Percentiles rank a stretch among this genome's conserved stretches.
Evolutionary conservation across 2,329 filamentous ascomycete genomes (phyloP).

Genomic region (Fusarium illudens): DNA sequence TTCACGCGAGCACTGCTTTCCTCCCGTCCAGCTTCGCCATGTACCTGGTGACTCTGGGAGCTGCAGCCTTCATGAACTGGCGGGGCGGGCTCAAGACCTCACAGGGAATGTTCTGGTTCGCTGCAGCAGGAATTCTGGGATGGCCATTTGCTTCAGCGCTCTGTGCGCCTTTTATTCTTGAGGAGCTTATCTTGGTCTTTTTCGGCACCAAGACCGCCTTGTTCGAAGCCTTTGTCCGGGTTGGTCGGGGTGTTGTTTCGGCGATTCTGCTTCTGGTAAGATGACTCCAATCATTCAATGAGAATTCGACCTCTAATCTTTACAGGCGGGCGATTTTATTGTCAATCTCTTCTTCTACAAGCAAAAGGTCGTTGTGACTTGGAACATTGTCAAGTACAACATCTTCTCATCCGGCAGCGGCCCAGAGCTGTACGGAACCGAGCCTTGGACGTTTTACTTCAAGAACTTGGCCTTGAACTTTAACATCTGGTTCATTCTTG

Average conservation of each 20-base stretch:
- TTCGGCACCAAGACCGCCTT: slow-evolving; percentile 67
- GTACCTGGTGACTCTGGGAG: slow-evolving; percentile 88
- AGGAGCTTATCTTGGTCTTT: slow-evolving; percentile 71
- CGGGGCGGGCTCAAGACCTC: slow-evolving; percentile 80
- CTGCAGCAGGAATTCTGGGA: slow-evolving; percentile 82
- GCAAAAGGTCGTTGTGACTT: slow-evolving; percentile 77
- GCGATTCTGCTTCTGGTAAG: slow-evolving; percentile 75
- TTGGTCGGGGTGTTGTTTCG: slow-evolving; percentile 72
- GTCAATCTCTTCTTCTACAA: slow-evolving; percentile 89
- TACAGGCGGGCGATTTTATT: slow-evolving; percentile 70
- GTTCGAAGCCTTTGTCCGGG: slow-evolving; percentile 65
- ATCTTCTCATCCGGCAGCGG: slow-evolving; percentile 84
- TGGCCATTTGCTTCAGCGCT: slow-evolving; percentile 95
- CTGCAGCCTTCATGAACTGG: slow-evolving; percentile 92
- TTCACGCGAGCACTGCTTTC: slow-evolving; percentile 86
- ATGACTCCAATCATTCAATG: background rate
- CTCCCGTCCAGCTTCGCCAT: slow-evolving; percentile 96
- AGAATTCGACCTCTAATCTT: background rate
- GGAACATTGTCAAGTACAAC: slow-evolving; percentile 97
- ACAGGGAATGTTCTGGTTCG: slow-evolving; percentile 89
- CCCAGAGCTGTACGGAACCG: slow-evolving; percentile 92
- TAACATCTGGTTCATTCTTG: slow-evolving; percentile 90
- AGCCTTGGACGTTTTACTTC: slow-evolving; percentile 97
- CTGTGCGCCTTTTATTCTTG: slow-evolving; percentile 79
- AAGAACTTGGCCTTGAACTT: slow-evolving; percentile 93